These are phyloP conservation scores for Pythium vanterpoolii DNA, from an alignment of 352 stramenopile genomes.

Conservation along the genomic window DNA sequence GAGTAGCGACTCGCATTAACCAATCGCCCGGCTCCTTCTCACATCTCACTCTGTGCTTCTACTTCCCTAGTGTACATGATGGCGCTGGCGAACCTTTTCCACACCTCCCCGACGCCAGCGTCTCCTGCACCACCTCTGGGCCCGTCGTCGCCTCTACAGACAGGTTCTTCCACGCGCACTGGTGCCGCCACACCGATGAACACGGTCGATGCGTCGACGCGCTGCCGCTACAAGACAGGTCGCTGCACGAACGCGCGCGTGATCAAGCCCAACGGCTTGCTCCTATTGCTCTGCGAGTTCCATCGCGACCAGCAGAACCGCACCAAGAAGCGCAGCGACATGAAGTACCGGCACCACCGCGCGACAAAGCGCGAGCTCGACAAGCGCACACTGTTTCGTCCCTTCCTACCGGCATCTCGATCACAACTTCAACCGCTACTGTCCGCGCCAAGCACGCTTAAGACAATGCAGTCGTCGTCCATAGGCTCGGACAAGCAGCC, in stretches of 20 bases:
- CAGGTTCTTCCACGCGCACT: not conserved
- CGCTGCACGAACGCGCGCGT: constrained; percentile 66
- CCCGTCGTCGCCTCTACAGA: not conserved
- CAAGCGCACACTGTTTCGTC: not conserved
- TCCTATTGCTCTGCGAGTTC: constrained; percentile 77
- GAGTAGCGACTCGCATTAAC: not conserved
- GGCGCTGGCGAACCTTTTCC: not conserved
- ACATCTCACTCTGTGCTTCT: not conserved
- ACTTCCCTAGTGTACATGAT: not conserved
- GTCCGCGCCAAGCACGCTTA: no score
- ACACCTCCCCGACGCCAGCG: no score
- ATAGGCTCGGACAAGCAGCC: no score
- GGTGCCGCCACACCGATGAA: not conserved
- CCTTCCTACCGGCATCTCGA: not conserved
- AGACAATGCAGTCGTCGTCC: constrained; percentile 9
- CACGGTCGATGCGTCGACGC: constrained; percentile 3
- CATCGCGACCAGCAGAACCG: constrained; percentile 81
- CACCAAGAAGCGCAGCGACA: constrained; percentile 85
- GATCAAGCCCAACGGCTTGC: constrained; percentile 70
- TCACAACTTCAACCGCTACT: not conserved
- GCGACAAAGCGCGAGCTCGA: constrained; percentile 47
- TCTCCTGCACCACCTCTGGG: not conserved
- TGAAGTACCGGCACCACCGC: constrained; percentile 71
- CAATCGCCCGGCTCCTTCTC: not conserved
- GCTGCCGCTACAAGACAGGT: constrained; percentile 82